phyloP scores from a whole-genome alignment of 2,329 filamentous ascomycete species.

The Gaeumannomyces sp. region DNA sequence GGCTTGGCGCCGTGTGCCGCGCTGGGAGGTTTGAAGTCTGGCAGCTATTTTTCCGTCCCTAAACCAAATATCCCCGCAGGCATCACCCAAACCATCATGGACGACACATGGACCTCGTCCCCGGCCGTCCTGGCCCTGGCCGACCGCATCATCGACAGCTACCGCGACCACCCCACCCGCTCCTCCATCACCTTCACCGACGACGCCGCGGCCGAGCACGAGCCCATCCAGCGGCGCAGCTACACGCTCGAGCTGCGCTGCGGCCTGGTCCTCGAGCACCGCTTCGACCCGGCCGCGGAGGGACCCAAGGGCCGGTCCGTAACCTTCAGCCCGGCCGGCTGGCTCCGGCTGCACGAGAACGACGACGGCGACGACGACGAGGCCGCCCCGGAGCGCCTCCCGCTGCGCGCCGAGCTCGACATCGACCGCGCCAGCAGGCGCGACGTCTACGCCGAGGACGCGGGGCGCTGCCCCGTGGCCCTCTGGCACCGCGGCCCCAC shows the following conservation, averaged over 20 bases:
- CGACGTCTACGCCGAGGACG: neutral
- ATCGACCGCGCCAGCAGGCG: neutral
- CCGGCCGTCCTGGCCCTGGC: neutral
- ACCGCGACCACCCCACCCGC: neutral
- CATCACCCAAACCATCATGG: neutral
- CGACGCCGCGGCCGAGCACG: neutral
- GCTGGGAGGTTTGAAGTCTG: too few species aligned
- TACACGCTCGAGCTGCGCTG: neutral
- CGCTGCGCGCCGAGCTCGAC: neutral
- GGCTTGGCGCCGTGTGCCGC: too few species aligned
- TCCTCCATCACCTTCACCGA: neutral
- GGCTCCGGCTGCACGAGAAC: neutral
- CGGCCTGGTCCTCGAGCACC: neutral
- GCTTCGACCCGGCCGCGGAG: neutral
- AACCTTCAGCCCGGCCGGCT: neutral
- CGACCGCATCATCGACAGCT: neutral
- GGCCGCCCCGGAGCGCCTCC: too few species aligned
- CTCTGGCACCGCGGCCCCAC: neutral
- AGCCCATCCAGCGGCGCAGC: neutral
- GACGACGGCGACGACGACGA: too few species aligned
- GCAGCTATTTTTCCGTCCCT: too few species aligned
- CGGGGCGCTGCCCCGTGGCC: neutral
- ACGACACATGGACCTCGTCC: neutral
- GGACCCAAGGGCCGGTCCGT: neutral
- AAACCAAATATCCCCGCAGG: too few species aligned